Evolutionary conservation across 1,284 basidiomycete genomes (phyloP).

Genomic region (Marasmius fiardii): DNA sequence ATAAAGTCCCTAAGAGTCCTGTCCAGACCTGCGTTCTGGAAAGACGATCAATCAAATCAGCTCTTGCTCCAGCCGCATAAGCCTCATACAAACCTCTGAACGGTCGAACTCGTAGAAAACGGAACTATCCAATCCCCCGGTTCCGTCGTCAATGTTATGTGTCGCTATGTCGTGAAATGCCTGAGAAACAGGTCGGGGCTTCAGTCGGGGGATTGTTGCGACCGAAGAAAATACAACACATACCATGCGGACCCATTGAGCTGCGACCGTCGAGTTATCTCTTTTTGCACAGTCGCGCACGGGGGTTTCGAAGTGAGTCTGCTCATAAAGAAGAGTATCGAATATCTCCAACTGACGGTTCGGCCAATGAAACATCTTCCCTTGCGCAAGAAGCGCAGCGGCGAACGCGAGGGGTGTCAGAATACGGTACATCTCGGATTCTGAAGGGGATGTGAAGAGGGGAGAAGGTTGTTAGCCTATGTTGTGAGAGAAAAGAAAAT

Average conservation of each 20-base stretch:
- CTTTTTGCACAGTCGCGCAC: background rate
- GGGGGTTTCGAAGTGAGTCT: background rate
- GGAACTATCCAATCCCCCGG: slow-evolving; percentile 26
- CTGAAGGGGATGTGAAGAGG: background rate
- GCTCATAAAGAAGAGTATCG: background rate
- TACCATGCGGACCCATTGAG: slow-evolving; percentile 2
- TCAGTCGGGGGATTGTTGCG: background rate
- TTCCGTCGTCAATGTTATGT: slow-evolving; percentile 21
- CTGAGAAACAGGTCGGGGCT: slow-evolving; percentile 10
- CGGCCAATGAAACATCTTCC: background rate
- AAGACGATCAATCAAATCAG: background rate
- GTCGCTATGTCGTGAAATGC: slow-evolving; percentile 29
- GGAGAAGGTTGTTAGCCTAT: background rate
- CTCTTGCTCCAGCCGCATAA: background rate
- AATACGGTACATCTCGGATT: background rate
- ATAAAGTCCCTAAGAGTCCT: slow-evolving; percentile 20
- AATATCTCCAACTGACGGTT: background rate
- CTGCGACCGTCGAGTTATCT: background rate
- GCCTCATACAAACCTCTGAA: slow-evolving; percentile 17
- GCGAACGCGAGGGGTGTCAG: background rate
- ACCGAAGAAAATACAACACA: background rate
- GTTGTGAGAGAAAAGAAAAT: background rate
- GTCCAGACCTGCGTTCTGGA: slow-evolving; percentile 26
- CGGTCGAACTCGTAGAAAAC: slow-evolving; percentile 26
- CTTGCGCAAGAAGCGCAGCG: background rate